Evolutionary conservation across 2,329 filamentous ascomycete species (phyloP).

Genomic region (Claviceps monticola): DNA sequence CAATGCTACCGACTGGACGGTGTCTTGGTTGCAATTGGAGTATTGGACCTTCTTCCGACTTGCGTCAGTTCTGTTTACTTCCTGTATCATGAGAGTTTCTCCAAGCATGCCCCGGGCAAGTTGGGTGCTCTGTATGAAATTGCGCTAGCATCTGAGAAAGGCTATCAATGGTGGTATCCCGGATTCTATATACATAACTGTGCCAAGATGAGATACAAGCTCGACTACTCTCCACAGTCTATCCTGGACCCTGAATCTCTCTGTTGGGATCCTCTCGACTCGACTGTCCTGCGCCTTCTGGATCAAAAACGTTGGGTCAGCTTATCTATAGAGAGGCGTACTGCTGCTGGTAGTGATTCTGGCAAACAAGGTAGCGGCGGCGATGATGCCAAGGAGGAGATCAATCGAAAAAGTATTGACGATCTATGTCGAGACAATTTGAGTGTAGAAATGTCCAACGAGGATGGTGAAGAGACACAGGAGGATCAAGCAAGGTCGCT

Average conservation of each 20-base stretch:
- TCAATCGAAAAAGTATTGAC: not conserved
- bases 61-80: slow-evolving; percentile 76
- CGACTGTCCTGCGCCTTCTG: slow-evolving; percentile 31
- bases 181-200: slow-evolving; percentile 74
- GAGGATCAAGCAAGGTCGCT: slow-evolving; percentile 25
- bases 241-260: slow-evolving; percentile 56
- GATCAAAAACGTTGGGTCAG: slow-evolving; percentile 45
- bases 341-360: not conserved
- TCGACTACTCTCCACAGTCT: slow-evolving; percentile 61
- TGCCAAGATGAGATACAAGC: slow-evolving; percentile 76
- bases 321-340: slow-evolving; percentile 23
- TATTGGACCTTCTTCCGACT: slow-evolving; percentile 63
- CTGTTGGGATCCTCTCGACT: slow-evolving; percentile 46
- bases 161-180: slow-evolving; percentile 65
- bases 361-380: not conserved
- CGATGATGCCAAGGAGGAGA: not conserved
- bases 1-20: slow-evolving; percentile 73
- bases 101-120: slow-evolving; percentile 58
- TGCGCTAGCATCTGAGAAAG: slow-evolving; percentile 51
- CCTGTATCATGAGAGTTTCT: slow-evolving; percentile 63
- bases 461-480: slow-evolving; percentile 9
- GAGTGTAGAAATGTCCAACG: not conserved
- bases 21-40: slow-evolving; percentile 58
- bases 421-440: slow-evolving; percentile 2
- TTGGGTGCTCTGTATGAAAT: slow-evolving; percentile 63